Percentiles rank a stretch among this genome's conserved stretches.
phyloP scores from a whole-genome alignment of 1,284 basidiomycete species.

The Boletus smithii region DNA sequence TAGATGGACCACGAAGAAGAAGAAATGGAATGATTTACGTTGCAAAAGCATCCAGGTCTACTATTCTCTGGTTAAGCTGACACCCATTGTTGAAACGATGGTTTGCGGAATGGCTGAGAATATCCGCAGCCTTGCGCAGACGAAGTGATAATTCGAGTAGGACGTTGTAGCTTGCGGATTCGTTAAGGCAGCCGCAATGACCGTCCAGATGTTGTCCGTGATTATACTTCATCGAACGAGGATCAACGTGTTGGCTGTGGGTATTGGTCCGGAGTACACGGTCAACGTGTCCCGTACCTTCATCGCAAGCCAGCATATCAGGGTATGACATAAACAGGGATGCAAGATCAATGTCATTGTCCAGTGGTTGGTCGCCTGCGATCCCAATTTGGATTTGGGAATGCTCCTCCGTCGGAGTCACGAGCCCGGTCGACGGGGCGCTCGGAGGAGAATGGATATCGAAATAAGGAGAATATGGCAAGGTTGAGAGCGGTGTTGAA shows the following conservation, averaged over 20 bases:
- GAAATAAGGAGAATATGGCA: conserved; percentile 30
- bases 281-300: conserved; percentile 14
- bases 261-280: neutral
- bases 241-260: conserved; percentile 8
- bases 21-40: conserved; percentile 42
- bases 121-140: conserved; percentile 54
- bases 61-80: conserved; percentile 49
- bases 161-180: conserved; percentile 49
- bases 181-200: conserved; percentile 59
- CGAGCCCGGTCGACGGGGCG: conserved; percentile 40
- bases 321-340: conserved; percentile 42
- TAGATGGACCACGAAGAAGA: neutral
- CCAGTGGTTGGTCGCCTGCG: conserved; percentile 27
- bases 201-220: conserved; percentile 21
- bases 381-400: conserved; percentile 31
- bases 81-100: conserved; percentile 48
- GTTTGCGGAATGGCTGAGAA: conserved; percentile 48
- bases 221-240: conserved; percentile 16
- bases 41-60: conserved; percentile 54
- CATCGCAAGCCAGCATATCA: conserved; percentile 25
- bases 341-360: conserved; percentile 37
- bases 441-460: conserved; percentile 36
- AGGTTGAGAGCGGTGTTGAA: conserved; percentile 6
- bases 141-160: conserved; percentile 61
- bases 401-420: conserved; percentile 42